These are phyloP conservation scores for Saccharomycopsis javanensis DNA, from an alignment of 805 yeast species.

Conservation along the genomic window DNA sequence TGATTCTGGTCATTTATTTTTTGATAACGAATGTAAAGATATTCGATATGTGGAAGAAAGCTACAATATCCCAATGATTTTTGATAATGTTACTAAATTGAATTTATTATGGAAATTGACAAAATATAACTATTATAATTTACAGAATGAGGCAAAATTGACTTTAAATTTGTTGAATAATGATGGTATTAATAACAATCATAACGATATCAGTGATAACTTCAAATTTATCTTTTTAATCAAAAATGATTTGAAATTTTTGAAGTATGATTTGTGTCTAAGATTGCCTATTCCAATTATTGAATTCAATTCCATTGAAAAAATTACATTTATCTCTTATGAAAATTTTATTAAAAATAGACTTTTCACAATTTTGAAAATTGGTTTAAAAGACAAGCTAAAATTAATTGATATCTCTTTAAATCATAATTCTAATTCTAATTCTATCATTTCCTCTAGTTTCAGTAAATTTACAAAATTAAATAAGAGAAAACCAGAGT, in stretches of 20 bases:
- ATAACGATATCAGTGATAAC: slow-evolving; percentile 51
- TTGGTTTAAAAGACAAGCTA: slow-evolving; percentile 45
- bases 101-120: slow-evolving; percentile 80
- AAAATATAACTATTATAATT: slow-evolving; percentile 47
- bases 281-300: slow-evolving; percentile 47
- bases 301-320: slow-evolving; percentile 63
- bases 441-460: slow-evolving; percentile 12
- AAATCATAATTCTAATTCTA: slow-evolving; percentile 12
- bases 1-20: slow-evolving; percentile 54
- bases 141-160: slow-evolving; percentile 57
- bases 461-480: slow-evolving; percentile 10
- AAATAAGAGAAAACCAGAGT: slow-evolving; percentile 42
- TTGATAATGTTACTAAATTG: slow-evolving; percentile 66
- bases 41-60: slow-evolving; percentile 42
- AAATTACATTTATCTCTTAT: slow-evolving; percentile 58
- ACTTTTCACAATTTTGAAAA: slow-evolving; percentile 45
- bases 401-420: slow-evolving; percentile 16
- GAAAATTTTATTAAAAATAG: slow-evolving; percentile 58
- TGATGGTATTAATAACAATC: slow-evolving; percentile 8
- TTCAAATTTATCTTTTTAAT: slow-evolving; percentile 69
- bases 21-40: slow-evolving; percentile 34
- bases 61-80: slow-evolving; percentile 63
- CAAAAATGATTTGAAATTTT: slow-evolving; percentile 37
- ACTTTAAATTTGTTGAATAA: slow-evolving; percentile 66
- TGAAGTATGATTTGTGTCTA: slow-evolving; percentile 59